Percentiles rank a stretch among this genome's conserved stretches.
phyloP scores from a whole-genome alignment of 2,329 filamentous ascomycete genomes.

The Alternaria triticina region DNA sequence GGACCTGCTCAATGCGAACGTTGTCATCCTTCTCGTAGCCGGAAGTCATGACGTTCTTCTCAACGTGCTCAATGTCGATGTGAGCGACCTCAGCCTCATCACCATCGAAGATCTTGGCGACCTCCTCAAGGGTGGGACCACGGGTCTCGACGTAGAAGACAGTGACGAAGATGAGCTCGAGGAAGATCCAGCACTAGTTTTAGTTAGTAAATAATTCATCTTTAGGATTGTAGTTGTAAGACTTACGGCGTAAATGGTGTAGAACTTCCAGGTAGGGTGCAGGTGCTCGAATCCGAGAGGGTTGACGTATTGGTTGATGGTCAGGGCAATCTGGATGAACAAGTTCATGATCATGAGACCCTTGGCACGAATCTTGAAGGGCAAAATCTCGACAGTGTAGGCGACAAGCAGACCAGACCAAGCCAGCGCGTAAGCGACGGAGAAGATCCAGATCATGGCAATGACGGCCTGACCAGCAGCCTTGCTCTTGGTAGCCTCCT shows the following conservation, averaged over 20 bases:
- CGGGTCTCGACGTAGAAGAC: constrained; percentile 74
- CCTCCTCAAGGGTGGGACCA: constrained; percentile 73
- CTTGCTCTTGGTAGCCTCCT: constrained; percentile 53
- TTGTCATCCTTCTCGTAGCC: constrained; percentile 36
- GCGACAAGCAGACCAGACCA: constrained; percentile 65
- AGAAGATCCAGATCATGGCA: constrained; percentile 59
- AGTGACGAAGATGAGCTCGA: constrained; percentile 67
- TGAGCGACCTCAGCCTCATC: constrained; percentile 57
- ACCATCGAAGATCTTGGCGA: constrained; percentile 74
- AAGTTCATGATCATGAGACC: constrained; percentile 66
- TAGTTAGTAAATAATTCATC: constrained; percentile 10
- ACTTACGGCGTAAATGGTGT: constrained; percentile 67
- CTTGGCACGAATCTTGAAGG: constrained; percentile 58
- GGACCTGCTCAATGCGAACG: constrained; percentile 23
- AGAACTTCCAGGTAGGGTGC: constrained; percentile 66
- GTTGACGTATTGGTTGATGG: constrained; percentile 68
- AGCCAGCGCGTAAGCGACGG: constrained; percentile 61
- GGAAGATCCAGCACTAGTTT: constrained; percentile 61
- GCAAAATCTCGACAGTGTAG: constrained; percentile 59
- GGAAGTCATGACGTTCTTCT: constrained; percentile 18
- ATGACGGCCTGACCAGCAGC: constrained; percentile 56
- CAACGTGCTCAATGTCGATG: constrained; percentile 33
- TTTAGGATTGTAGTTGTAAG: background rate
- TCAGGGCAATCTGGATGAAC: constrained; percentile 66
- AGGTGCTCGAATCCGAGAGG: constrained; percentile 67